A percentile compares a stretch with the other conserved stretches of the same genome.
These are phyloP conservation scores for Phalaenopsis hybrid DNA, from an alignment of 116 monocot genomes.

Conservation along the genomic window DNA sequence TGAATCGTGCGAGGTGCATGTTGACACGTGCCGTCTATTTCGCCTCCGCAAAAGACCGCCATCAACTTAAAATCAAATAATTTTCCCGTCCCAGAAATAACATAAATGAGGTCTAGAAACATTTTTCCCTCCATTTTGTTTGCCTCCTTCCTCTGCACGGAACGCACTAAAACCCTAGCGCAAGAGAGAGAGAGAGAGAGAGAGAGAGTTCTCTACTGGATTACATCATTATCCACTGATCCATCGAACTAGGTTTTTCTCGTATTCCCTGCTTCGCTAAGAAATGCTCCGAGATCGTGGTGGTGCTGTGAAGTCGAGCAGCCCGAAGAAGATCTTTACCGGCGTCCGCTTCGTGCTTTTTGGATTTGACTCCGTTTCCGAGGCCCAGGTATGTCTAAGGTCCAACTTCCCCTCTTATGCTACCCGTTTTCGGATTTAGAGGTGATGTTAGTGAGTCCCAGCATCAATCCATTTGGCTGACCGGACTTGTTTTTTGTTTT, in stretches of 20 bases:
- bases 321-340: slow-evolving; percentile 35
- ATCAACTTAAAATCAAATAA: too few relatives aligned
- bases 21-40: too few relatives aligned
- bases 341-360: slow-evolving; percentile 72
- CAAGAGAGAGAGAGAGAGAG: background rate
- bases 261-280: background rate
- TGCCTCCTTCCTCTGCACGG: background rate
- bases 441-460: too few relatives aligned
- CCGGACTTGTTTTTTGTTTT: background rate
- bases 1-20: too few relatives aligned
- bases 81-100: too few relatives aligned
- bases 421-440: background rate
- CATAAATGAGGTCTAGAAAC: background rate
- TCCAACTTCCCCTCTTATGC: background rate
- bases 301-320: slow-evolving; percentile 13
- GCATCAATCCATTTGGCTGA: background rate
- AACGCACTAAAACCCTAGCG: slow-evolving; percentile 10
- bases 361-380: slow-evolving; percentile 73
- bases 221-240: background rate
- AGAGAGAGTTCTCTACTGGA: background rate
- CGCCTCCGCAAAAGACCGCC: too few relatives aligned
- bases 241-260: background rate
- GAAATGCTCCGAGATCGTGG: slow-evolving; percentile 24
- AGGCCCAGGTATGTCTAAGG: slow-evolving; percentile 45
- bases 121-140: slow-evolving; percentile 18